A percentile compares a stretch with the other conserved stretches of the same genome.
Evolutionary conservation across 2,329 filamentous ascomycete genomes (phyloP).

Genomic region (Arthrobotrys megalospora): DNA sequence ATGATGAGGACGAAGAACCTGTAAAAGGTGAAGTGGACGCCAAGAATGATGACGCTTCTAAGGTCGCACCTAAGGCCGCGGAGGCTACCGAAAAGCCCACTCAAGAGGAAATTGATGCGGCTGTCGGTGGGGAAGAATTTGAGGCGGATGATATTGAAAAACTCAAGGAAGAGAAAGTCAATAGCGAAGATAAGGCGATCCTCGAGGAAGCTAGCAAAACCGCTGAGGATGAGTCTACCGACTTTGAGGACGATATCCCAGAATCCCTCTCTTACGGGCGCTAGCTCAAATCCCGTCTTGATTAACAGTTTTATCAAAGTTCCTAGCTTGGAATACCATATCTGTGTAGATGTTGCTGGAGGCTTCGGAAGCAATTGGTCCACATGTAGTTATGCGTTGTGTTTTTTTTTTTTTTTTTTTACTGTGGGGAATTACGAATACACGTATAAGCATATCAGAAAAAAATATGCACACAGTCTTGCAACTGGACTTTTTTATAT

Average conservation of each 20-base stretch:
- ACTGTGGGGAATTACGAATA: no score
- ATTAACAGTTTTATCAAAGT: neutral
- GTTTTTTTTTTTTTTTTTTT: no score
- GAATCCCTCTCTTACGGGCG: no score
- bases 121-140: conserved; percentile 18
- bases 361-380: no score
- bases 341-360: no score
- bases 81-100: neutral
- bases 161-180: conserved; percentile 21
- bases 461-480: no score
- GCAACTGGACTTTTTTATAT: no score
- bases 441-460: no score
- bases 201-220: neutral
- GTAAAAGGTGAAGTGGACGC: neutral
- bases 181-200: neutral
- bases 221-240: neutral
- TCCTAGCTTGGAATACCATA: no score
- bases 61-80: neutral
- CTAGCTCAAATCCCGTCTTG: conserved; percentile 3
- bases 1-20: neutral
- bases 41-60: neutral
- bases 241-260: no score
- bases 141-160: neutral
- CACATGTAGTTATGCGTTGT: no score
- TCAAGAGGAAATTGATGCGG: neutral